Evolutionary conservation across 352 stramenopile genomes (phyloP), one percentile per base, ranked within the genome.

Genomic region (Phytophthora citricola): DNA sequence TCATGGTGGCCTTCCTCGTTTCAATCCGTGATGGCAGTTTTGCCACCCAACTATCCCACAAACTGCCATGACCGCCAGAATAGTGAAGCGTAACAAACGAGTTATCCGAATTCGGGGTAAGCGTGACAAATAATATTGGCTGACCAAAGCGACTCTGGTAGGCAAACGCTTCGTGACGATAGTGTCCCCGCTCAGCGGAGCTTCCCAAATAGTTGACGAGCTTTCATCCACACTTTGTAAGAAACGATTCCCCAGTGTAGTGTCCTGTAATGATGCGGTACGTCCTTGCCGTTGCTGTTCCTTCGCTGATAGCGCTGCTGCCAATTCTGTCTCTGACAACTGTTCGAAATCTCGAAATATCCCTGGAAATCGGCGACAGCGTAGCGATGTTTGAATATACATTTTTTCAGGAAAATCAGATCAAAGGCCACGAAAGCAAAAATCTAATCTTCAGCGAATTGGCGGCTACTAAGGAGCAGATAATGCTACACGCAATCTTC

Each of bases 11-110:
- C 1, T n/a, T 17, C 17, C 11, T 12, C 5, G 0, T 12, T 0
- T 14, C 4, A 22, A 14, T 24, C 10, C 22, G 17, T 57, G 26
- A 44, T 57, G 27, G 50, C 4, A 64, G 11, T 8, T 9, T 51
- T 1, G 57, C 57, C 3, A 58, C 47, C 1, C 5, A 39, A 0
- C 15, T 58, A 6, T 31, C 27, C 27, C 27, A 31, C 27, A 31
- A 6, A 6, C 27, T 31, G 3, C 27, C 27, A 31, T 6, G 3
- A 40, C 52, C 47, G 5, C 57, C 57, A 1, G 47, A 32, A 39
- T 65, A 65, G n/a, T 52, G 47, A 4, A 48, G 47, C 8, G 52
- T 12, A 1, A 12, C 48, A 38, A 65, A 58, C 1, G 39, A 54
- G 22, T 32, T 48, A 1, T 36, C 14, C 0, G 15, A 15, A 14